A percentile compares a stretch with the other conserved stretches of the same genome.
phyloP scores from a whole-genome alignment of 441 rosid species.

The Eruca vesicaria region DNA sequence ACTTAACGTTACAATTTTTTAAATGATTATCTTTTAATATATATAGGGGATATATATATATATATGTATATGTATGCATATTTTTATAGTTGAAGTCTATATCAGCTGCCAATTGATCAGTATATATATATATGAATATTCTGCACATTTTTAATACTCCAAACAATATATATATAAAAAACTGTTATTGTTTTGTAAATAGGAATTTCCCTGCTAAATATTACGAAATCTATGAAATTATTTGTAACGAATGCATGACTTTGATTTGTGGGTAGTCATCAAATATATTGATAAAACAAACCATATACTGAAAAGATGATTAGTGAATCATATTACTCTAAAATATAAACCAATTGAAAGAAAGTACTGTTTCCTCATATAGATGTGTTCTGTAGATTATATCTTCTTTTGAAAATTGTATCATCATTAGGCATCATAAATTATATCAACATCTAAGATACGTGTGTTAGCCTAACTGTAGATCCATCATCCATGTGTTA shows the following conservation, averaged over 20 bases:
- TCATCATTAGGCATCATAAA: neutral
- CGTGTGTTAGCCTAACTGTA: neutral
- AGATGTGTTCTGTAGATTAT: neutral
- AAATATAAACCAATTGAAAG: neutral
- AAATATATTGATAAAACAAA: neutral
- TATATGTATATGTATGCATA: neutral
- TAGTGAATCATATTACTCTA: neutral
- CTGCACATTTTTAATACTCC: no score
- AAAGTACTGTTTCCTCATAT: neutral
- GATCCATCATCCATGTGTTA: constrained; percentile 2
- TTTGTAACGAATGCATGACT: constrained; percentile 3
- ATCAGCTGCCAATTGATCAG: neutral
- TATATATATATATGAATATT: neutral
- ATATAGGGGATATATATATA: neutral
- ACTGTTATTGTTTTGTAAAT: neutral
- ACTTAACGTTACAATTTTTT: no score
- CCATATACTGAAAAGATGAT: neutral
- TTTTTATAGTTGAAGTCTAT: neutral
- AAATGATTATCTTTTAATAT: no score
- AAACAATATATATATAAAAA: neutral
- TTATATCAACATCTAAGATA: neutral
- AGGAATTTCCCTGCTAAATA: neutral
- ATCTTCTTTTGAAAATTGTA: neutral
- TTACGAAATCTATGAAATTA: neutral
- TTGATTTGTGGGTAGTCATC: constrained; percentile 1